Base-by-base conservation (phyloP, 2,329 filamentous ascomycete species). In the Cercospora berteroae region DNA sequence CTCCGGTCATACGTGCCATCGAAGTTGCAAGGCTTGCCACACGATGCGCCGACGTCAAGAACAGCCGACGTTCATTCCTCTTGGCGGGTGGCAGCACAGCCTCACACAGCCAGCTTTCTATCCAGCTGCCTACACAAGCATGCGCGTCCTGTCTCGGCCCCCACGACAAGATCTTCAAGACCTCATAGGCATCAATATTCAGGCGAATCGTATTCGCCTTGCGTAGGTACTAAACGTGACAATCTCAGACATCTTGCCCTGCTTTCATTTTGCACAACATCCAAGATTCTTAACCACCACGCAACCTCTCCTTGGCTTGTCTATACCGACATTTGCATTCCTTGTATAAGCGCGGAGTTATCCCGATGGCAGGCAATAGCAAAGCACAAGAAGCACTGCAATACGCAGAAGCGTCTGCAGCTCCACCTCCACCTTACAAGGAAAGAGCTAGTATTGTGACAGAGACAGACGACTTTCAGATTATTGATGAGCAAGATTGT, bases 331-430 rank as follows among this genome's bases (percentile, higher is more conserved):
- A 29, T 55, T 65, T 42, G 63, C n/a, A 27, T 16, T 10, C 48
- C 20, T 16, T 29, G 23, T 65, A 60, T 55, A 16, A 62, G 6
- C 56, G 29, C 50, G n/a, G 10, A 48, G 29, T 23, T 8, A 48
- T 59, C 23, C 29, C 33, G 36, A 57, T 59, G 52, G 42, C 50
- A n/a, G 58, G 42, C 29, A 60, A 58, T 52, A 58, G 44, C 55
- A 68, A 68, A 60, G 63, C 59, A 63, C 48, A 63, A 55, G 66
- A 68, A 57, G 63, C 66, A 56, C 57, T 59, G 25, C 44, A 63
- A 50, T 63, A 68, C 48, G 59, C 63, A 39, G 66, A 68, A 66
- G 42, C 44, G n/a, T n/a, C 52, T 25, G 55, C 50, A 59, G 64
- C 60, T 25, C 66, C 66, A 33, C 66, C 66, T 23, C 66, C 66